Base-by-base conservation (phyloP, 106 monocot species). In the Allium fistulosum region DNA sequence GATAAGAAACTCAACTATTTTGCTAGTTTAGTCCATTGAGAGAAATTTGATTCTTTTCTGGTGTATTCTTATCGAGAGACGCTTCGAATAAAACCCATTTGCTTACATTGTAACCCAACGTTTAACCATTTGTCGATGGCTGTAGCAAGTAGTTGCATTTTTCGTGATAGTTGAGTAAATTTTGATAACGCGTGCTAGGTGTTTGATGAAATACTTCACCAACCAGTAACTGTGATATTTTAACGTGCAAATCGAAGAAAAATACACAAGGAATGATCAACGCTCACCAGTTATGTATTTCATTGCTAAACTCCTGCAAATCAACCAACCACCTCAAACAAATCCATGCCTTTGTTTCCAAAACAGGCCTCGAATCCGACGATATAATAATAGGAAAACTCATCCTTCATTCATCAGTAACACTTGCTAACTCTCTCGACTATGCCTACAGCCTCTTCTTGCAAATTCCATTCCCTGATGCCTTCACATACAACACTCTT, bases 401-500 rank as follows among this genome's bases (percentile, higher is more conserved):
- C 26, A 69, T 90, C 68, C 78, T 78, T 71, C 49, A 73, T 73
- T 52, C 77, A 61, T 72, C 82, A 48, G 48, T 78, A 70, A 65
- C 71, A 51, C 51, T 82, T 55, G 26, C 72, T 49, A 75, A 58
- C 50, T 48, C 69, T 28, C 47, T 82, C 9, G 72, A 70, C 68
- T 71, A 80, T 26, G 78, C 83, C 37, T 68, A 17, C 71, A 82
- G 66, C 47, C 37, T 90, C 57, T 66, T 90, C 60, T 71, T 67
- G 16, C 46, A 8, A 69, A 14, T 74, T 65, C 82, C 80, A 46
- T 57, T 50, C 48, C 51, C 67, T 53, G 80, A 90, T 67, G 49
- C 78, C 46, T 90, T 90, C 85, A 80, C 85, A 76, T 71, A 75
- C 74, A 90, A 90, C 78, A 73, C 83, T 57, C 72, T 90, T 64